Evolutionary conservation across 352 stramenopile species (phyloP).

Genomic region (Pythium utonaiense): DNA sequence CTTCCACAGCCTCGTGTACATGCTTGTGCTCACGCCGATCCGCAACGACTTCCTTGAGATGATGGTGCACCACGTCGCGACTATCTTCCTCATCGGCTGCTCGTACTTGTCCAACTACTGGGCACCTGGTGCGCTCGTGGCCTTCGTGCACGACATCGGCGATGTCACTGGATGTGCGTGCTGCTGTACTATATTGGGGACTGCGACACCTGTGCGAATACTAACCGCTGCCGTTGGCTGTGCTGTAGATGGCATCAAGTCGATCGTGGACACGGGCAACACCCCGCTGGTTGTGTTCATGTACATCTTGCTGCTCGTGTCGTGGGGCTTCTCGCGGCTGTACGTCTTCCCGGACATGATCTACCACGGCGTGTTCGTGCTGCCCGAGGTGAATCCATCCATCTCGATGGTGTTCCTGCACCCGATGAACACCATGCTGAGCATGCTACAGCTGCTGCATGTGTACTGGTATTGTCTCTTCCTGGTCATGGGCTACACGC

Average conservation of each 20-base stretch:
- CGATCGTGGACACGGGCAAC: conserved; percentile 49
- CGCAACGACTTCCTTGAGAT: conserved; percentile 67
- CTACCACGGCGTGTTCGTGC: conserved; percentile 28
- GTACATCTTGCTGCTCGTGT: conserved; percentile 33
- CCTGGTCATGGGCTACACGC: conserved; percentile 44
- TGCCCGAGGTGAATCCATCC: conserved; percentile 27
- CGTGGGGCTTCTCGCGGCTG: conserved; percentile 36
- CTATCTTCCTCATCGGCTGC: conserved; percentile 52
- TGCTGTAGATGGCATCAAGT: conserved; percentile 58
- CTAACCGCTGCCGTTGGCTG: background rate
- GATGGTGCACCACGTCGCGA: conserved; percentile 53
- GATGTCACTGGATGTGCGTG: conserved; percentile 54
- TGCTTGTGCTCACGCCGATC: conserved; percentile 52
- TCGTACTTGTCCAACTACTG: conserved; percentile 56
- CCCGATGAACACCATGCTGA: conserved; percentile 36
- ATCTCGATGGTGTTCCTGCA: conserved; percentile 31
- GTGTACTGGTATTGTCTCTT: conserved; percentile 44
- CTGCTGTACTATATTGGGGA: too few species aligned
- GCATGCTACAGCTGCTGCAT: conserved; percentile 38
- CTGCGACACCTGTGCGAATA: background rate
- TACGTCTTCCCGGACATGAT: conserved; percentile 41
- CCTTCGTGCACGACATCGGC: conserved; percentile 53
- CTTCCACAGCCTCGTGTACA: conserved; percentile 51
- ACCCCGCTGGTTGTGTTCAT: conserved; percentile 31
- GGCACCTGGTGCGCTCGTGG: conserved; percentile 39